A percentile compares a stretch with the other conserved stretches of the same genome.
Evolutionary conservation across 208 protist species (phyloP).

Genomic region (Trichomonas tenax): DNA sequence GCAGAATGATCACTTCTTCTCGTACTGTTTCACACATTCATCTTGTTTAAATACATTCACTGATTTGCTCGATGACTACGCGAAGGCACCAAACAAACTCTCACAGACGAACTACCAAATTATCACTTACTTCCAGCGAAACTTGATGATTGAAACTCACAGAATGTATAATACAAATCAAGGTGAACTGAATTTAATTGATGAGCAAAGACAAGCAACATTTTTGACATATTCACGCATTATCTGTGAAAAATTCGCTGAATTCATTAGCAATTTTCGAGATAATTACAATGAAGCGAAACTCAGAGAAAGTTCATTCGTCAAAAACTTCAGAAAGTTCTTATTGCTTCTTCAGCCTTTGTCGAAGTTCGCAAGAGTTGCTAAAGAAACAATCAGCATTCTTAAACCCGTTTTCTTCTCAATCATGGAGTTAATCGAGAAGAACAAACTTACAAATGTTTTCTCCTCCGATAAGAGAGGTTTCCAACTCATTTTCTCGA

Average conservation of each 20-base stretch:
- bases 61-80: neutral
- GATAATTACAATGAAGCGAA: neutral
- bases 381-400: neutral
- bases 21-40: neutral
- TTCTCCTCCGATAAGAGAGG: neutral
- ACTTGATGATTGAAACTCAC: neutral
- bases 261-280: neutral
- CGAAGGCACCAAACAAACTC: neutral
- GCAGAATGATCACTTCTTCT: neutral
- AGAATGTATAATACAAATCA: neutral
- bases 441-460: neutral
- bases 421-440: neutral
- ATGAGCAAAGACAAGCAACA: neutral
- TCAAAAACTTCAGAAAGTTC: neutral
- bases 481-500: neutral
- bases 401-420: neutral
- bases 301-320: neutral
- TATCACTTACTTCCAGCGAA: neutral
- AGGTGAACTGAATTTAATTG: neutral
- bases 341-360: neutral
- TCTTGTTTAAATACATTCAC: neutral
- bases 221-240: neutral
- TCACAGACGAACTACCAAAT: neutral
- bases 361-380: neutral
- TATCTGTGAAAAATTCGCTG: neutral